Evolutionary conservation across 2,329 filamentous ascomycete species (phyloP).

Genomic region (Passalora sequoiae): DNA sequence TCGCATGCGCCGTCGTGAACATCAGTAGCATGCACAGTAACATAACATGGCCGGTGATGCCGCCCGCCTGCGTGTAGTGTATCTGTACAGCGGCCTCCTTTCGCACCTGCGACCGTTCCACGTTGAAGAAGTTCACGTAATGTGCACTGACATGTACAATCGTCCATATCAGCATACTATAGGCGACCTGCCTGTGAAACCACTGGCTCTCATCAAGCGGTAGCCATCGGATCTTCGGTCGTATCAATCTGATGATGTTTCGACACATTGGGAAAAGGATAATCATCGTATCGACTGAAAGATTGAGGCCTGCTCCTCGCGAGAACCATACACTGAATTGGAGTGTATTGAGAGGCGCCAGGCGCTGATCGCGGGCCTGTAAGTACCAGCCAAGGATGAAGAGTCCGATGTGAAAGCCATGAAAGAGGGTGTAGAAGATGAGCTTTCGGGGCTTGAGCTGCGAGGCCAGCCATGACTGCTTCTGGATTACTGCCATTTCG

Average conservation of each 20-base stretch:
- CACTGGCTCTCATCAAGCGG: slow-evolving; percentile 95
- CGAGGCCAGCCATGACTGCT: slow-evolving; percentile 32
- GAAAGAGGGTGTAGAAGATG: slow-evolving; percentile 35
- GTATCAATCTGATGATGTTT: slow-evolving; percentile 75
- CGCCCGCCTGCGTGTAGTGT: slow-evolving; percentile 82
- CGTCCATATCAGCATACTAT: slow-evolving; percentile 78
- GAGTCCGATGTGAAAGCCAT: slow-evolving; percentile 35
- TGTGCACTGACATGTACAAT: slow-evolving; percentile 71
- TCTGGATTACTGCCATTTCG: slow-evolving; percentile 20
- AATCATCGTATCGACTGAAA: slow-evolving; percentile 77
- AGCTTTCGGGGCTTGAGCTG: slow-evolving; percentile 34
- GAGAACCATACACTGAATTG: slow-evolving; percentile 93
- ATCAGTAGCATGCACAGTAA: slow-evolving; percentile 98
- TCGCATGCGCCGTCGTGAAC: slow-evolving; percentile 90
- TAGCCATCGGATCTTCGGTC: slow-evolving; percentile 80
- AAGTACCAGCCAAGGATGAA: slow-evolving; percentile 48
- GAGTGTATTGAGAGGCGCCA: slow-evolving; percentile 75
- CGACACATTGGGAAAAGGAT: slow-evolving; percentile 94
- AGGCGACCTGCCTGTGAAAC: slow-evolving; percentile 94
- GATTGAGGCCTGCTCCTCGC: slow-evolving; percentile 79
- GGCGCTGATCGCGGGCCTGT: slow-evolving; percentile 61
- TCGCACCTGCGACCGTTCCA: slow-evolving; percentile 78
- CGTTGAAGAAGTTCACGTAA: slow-evolving; percentile 98
- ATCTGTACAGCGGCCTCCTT: slow-evolving; percentile 78
- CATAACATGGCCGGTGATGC: slow-evolving; percentile 96